These are phyloP conservation scores for Cladosporium sp. DNA, from an alignment of 2,329 filamentous ascomycete genomes.

Conservation along the genomic window DNA sequence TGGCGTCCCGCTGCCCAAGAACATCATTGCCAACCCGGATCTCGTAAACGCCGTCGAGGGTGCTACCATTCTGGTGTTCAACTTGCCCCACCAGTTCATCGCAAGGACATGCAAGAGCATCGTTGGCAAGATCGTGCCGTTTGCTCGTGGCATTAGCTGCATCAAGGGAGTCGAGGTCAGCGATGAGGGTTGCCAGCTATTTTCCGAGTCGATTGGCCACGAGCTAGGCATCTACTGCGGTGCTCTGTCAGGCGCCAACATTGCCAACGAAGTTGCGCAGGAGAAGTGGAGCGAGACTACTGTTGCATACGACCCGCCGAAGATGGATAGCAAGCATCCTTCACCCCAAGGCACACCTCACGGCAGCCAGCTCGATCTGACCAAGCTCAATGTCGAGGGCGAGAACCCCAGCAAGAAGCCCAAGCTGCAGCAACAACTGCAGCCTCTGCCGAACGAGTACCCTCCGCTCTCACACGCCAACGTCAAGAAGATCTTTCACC, in stretches of 20 bases:
- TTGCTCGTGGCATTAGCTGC: conserved; percentile 89
- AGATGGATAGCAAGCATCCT: conserved; percentile 78
- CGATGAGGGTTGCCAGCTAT: conserved; percentile 75
- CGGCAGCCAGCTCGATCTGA: conserved; percentile 46
- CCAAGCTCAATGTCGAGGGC: conserved; percentile 38
- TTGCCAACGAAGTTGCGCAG: conserved; percentile 88
- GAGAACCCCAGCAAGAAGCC: conserved; percentile 36
- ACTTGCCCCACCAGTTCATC: conserved; percentile 96
- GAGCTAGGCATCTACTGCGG: conserved; percentile 94
- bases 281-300: conserved; percentile 99
- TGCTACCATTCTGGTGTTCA: conserved; percentile 91
- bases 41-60: conserved; percentile 76
- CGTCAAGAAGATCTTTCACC: conserved; percentile 85
- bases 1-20: conserved; percentile 77
- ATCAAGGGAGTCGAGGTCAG: conserved; percentile 97
- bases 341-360: conserved; percentile 56
- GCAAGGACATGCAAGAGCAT: conserved; percentile 80
- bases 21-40: conserved; percentile 81
- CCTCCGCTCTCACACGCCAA: conserved; percentile 82
- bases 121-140: conserved; percentile 85
- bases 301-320: conserved; percentile 90
- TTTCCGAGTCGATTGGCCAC: conserved; percentile 92
- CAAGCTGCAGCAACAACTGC: conserved; percentile 63
- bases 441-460: conserved; percentile 76
- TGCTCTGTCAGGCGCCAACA: conserved; percentile 92